Conservation (phyloP, 2,329 filamentous ascomycete genomes). For the Fusarium sp. region DNA sequence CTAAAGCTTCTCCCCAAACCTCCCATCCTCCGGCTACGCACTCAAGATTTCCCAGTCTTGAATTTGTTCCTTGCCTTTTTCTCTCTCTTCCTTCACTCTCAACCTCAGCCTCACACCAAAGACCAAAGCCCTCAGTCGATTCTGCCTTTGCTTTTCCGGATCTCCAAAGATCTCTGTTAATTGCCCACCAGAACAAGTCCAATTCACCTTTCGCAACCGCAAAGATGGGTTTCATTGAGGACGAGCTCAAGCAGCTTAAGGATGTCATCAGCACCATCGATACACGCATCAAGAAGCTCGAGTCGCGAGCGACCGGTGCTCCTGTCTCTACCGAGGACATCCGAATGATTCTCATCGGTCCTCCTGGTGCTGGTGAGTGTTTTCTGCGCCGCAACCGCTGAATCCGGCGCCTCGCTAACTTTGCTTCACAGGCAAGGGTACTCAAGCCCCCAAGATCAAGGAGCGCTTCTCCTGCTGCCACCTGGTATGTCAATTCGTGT, state of each 20-base stretch:
- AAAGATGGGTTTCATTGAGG: constrained; percentile 89
- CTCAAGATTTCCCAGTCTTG: constrained; percentile 48
- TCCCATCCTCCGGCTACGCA: constrained; percentile 52
- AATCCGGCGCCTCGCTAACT: constrained; percentile 33
- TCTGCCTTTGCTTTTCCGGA: constrained; percentile 23
- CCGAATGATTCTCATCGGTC: constrained; percentile 97
- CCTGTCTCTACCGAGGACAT: constrained; percentile 72
- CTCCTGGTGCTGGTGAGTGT: constrained; percentile 90
- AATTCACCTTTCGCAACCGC: constrained; percentile 47
- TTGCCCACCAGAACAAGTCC: constrained; percentile 34
- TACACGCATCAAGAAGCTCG: constrained; percentile 86
- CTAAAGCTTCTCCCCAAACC: constrained; percentile 48
- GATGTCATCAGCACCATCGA: constrained; percentile 87
- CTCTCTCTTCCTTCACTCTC: constrained; percentile 22
- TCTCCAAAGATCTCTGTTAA: constrained; percentile 32
- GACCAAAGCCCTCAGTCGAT: constrained; percentile 23
- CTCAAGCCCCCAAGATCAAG: constrained; percentile 97
- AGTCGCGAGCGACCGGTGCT: constrained; percentile 75
- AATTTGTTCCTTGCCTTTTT: constrained; percentile 44
- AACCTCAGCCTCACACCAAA: constrained; percentile 33
- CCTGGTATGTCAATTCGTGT: constrained; percentile 73
- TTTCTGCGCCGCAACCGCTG: constrained; percentile 20
- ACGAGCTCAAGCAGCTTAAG: constrained; percentile 87
- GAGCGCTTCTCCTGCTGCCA: constrained; percentile 98
- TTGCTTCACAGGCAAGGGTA: constrained; percentile 85